Base-by-base conservation (phyloP, 176 grass and related monocot genomes). In the Poa pratensis region DNA sequence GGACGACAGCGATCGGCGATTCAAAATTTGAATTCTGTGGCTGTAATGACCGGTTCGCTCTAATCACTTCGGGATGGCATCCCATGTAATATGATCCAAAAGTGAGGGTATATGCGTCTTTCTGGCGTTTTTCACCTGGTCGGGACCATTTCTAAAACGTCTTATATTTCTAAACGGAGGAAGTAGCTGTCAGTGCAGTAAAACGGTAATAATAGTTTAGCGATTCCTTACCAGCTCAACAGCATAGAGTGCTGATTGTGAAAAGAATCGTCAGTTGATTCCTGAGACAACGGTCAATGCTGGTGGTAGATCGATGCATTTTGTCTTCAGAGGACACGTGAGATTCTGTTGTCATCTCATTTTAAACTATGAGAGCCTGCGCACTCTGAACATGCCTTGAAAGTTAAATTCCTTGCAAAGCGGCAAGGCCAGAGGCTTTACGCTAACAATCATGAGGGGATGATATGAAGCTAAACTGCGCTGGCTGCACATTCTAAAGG, bases 361-460 rank as follows among this genome's bases (percentile, higher is more conserved):
- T 30, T 30, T 30, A 20, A 45, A 64, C 64, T 34, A 65, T 1
- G 19, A 57, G 35, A 19, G 73, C 46, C 24, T 1, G 82, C 63
- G 82, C 64, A 37, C 62, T 72, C 68, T 89, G 77, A 27, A 85
- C 78, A 57, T 79, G 45, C 6, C 57, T 65, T 40, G 0, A 58
- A 82, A 90, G 54, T 27, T 83, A 74, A 77, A 77, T 53, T 76
- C 78, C 76, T 86, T 58, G 80, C 58, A 74, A 73, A 87, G 67
- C 64, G 64, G 83, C 74, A 75, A 73, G 0, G 35, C 19, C 64
- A 57, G 14, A 82, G 23, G 30, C 73, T 82, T 83, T 83, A 87
- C 12, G 37, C 35, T 57, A 43, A 74, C 74, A 53, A 79, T 87
- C 76, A 83, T 87, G 34, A 64, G 80, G 34, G 23, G 74, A 26